Conservation (phyloP, 257 asterid species). For the Handroanthus guayacan region DNA sequence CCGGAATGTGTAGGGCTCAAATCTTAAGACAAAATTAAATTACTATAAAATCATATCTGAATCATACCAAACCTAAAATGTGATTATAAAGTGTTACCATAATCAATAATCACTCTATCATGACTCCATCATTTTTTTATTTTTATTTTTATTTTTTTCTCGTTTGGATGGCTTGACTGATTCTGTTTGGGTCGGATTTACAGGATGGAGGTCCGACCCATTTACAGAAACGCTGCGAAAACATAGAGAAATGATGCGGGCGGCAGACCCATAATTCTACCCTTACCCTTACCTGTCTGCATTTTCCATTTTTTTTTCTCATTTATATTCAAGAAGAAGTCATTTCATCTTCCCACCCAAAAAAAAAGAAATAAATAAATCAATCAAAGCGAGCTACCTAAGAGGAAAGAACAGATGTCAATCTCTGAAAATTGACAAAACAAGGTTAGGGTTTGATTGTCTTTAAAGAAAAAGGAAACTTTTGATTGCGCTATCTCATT, state of each 20-base stretch:
- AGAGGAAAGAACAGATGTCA: not conserved
- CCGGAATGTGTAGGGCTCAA: no score
- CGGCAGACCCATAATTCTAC: conserved; percentile 29
- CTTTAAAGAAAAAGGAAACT: conserved; percentile 13
- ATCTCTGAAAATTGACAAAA: conserved; percentile 16
- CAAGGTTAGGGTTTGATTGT: conserved; percentile 29
- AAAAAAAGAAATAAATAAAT: not conserved
- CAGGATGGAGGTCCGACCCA: conserved; percentile 12
- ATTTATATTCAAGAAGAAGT: not conserved
- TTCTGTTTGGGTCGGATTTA: conserved; percentile 15
- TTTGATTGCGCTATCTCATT: not conserved
- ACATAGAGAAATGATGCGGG: not conserved
- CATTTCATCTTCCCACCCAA: not conserved
- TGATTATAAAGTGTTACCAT: no score
- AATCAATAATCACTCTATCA: not conserved
- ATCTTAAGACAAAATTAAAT: not conserved
- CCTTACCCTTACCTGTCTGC: not conserved
- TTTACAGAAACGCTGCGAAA: not conserved
- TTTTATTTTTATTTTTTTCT: no score
- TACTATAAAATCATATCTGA: not conserved
- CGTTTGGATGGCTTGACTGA: not conserved
- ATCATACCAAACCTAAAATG: no score
- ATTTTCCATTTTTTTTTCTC: conserved; percentile 1
- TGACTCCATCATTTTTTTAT: no score
- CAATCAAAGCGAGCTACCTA: conserved; percentile 23